Conservation (phyloP, 768 basidiomycete genomes). For the Leucocoprinus leucothites region DNA sequence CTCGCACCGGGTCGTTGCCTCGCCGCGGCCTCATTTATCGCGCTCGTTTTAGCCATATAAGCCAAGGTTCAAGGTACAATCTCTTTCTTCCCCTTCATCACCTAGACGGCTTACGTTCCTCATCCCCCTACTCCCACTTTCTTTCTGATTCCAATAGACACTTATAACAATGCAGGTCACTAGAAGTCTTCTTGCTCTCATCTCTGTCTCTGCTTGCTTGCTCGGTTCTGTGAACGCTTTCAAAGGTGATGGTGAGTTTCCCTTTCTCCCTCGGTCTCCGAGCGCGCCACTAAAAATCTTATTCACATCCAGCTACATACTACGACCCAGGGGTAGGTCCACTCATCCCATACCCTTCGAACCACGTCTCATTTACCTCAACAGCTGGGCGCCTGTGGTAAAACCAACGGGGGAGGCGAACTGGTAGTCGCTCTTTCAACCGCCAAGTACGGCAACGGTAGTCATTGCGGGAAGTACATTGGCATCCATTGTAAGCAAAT, state of each 20-base stretch:
- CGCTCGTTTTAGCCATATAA: too few relatives aligned
- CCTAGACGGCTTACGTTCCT: background rate
- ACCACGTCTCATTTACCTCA: background rate
- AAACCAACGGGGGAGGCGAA: slow-evolving; percentile 46
- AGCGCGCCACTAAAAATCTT: background rate
- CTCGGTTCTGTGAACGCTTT: background rate
- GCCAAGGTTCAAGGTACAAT: too few relatives aligned
- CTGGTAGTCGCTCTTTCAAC: slow-evolving; percentile 57
- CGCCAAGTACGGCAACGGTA: slow-evolving; percentile 43
- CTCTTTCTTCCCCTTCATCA: background rate
- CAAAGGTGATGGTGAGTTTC: slow-evolving; percentile 6
- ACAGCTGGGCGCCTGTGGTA: slow-evolving; percentile 58
- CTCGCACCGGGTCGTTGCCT: too few relatives aligned
- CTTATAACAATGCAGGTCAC: background rate
- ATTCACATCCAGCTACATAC: background rate
- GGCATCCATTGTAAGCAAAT: slow-evolving; percentile 41
- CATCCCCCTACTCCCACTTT: background rate
- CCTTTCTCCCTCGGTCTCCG: too few relatives aligned
- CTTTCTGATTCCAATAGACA: too few relatives aligned
- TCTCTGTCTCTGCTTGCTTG: background rate
- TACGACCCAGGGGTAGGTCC: slow-evolving; percentile 6
- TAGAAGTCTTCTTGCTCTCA: background rate
- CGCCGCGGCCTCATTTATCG: too few relatives aligned
- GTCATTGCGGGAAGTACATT: slow-evolving; percentile 3
- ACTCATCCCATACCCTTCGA: too few relatives aligned